Evolutionary conservation across 495 filamentous ascomycete genomes (phyloP).

Genomic region (Tetracladium marchalianum): DNA sequence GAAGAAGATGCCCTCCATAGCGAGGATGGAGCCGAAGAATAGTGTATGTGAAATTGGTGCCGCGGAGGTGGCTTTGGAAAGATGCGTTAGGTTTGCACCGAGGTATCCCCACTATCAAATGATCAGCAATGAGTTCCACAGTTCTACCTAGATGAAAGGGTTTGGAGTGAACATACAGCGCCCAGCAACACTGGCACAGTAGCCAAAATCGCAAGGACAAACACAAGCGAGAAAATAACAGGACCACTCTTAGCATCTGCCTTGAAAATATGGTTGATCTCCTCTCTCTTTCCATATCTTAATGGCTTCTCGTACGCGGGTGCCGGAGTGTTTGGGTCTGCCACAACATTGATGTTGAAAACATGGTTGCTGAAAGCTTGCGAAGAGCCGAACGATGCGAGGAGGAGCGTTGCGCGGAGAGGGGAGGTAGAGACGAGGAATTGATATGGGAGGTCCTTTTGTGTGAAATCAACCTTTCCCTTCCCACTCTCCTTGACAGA

Average conservation of each 20-base stretch:
- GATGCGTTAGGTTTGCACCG: slow-evolving; percentile 77
- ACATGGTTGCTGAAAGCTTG: slow-evolving; percentile 51
- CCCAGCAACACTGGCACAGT: slow-evolving; percentile 63
- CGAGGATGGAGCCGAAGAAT: slow-evolving; percentile 56
- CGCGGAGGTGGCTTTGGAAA: slow-evolving; percentile 74
- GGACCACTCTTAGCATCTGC: slow-evolving; percentile 69
- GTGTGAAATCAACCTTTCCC: slow-evolving; percentile 67
- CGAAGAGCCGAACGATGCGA: slow-evolving; percentile 78
- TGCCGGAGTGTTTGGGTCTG: slow-evolving; percentile 50
- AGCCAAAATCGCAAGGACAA: slow-evolving; percentile 59
- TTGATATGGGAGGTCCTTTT: slow-evolving; percentile 83
- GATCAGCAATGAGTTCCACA: background rate
- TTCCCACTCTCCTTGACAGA: slow-evolving; percentile 81
- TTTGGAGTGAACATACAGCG: slow-evolving; percentile 41
- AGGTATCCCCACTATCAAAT: slow-evolving; percentile 58
- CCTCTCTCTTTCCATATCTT: slow-evolving; percentile 69
- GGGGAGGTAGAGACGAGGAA: slow-evolving; percentile 57
- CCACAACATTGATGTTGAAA: slow-evolving; percentile 48
- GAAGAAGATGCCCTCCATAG: slow-evolving; percentile 87
- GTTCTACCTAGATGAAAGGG: slow-evolving; percentile 9
- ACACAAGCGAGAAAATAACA: slow-evolving; percentile 71
- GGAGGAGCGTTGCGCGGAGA: slow-evolving; percentile 65
- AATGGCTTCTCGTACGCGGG: slow-evolving; percentile 52
- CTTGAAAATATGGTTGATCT: slow-evolving; percentile 91
- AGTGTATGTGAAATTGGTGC: slow-evolving; percentile 23